phyloP scores from a whole-genome alignment of 495 filamentous ascomycete species.

The Penicillium riverlandense region DNA sequence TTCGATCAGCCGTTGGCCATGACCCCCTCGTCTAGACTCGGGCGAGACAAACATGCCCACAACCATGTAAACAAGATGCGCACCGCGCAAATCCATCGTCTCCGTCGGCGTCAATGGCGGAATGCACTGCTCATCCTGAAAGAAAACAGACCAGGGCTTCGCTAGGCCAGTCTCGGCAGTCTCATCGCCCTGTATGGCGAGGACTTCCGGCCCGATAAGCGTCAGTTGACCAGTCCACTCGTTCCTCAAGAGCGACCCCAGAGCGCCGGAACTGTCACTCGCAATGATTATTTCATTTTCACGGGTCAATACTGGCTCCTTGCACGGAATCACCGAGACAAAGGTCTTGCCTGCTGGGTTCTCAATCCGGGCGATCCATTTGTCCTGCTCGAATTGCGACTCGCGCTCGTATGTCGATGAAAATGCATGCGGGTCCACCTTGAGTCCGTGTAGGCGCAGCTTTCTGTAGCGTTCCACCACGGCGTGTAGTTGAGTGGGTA shows the following conservation, averaged over 20 bases:
- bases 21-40: slow-evolving; percentile 31
- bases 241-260: slow-evolving; percentile 7
- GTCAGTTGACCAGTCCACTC: slow-evolving; percentile 22
- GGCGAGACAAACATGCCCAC: slow-evolving; percentile 40
- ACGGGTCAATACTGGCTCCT: background rate
- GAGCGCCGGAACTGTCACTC: slow-evolving; percentile 2
- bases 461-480: slow-evolving; percentile 13
- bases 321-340: slow-evolving; percentile 20
- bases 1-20: slow-evolving; percentile 33
- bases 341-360: slow-evolving; percentile 39
- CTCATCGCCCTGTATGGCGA: slow-evolving; percentile 1
- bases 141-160: slow-evolving; percentile 5
- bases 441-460: slow-evolving; percentile 22
- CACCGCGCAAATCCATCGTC: slow-evolving; percentile 13
- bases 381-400: slow-evolving; percentile 27
- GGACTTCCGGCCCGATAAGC: slow-evolving; percentile 19
- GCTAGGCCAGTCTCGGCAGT: slow-evolving; percentile 11
- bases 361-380: slow-evolving; percentile 35
- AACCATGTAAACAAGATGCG: slow-evolving; percentile 12
- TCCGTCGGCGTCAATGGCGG: slow-evolving; percentile 2
- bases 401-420: slow-evolving; percentile 41
- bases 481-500: slow-evolving; percentile 1
- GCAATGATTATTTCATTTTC: no score
- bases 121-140: slow-evolving; percentile 1
- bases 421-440: slow-evolving; percentile 32